Base-by-base conservation (phyloP, 306 rosid genomes). In the Trifolium subterraneum region DNA sequence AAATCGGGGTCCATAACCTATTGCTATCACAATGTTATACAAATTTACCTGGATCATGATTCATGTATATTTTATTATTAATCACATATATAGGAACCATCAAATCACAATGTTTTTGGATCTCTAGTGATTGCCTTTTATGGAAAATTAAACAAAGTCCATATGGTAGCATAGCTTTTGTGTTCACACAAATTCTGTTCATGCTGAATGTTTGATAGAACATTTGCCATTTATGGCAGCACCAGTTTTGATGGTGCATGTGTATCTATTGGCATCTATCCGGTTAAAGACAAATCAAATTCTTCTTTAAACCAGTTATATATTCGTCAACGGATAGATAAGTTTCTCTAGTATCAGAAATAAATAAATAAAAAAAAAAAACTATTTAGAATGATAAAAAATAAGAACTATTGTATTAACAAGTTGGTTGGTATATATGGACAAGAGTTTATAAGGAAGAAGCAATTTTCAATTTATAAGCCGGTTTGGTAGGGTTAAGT, bases 1-100 rank as follows among this genome's bases (percentile, higher is more conserved):
- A 38, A 12, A 15, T 36, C 33, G 79, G 79, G 85, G 79, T 73
- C 84, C 85, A 48, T 76, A 4, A 1, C 12, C 67, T 12, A 31
- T 36, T 36, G 10, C 39, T 12, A 18, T 47, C 68, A 27, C 23
- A 8, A 33, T 54, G 6, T 14, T 4, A 31, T 27, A 10, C 41
- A 50, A n/a, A 50, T 69, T 54, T 20, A 52, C 60, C 7, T 56
- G 48, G 44, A 50, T 56, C 27, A 15, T 36, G 9, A 29, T 7
- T 7, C 9, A 13, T 47, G 42, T 15, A 23, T 16, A 3, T 2
- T 41, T 69, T 31, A 2, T 42, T 10, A 66, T 25, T 23, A 31
- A 41, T 38, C 36, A 36, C 8, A 22, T 19, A 36, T 61, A 22
- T 19, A 48, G 68, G 33, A 79, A 41, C 70, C 56, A 68, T 74